Percentiles rank a stretch among this genome's conserved stretches.
phyloP scores from a whole-genome alignment of 2,329 filamentous ascomycete genomes.

The Penicillium sp. region DNA sequence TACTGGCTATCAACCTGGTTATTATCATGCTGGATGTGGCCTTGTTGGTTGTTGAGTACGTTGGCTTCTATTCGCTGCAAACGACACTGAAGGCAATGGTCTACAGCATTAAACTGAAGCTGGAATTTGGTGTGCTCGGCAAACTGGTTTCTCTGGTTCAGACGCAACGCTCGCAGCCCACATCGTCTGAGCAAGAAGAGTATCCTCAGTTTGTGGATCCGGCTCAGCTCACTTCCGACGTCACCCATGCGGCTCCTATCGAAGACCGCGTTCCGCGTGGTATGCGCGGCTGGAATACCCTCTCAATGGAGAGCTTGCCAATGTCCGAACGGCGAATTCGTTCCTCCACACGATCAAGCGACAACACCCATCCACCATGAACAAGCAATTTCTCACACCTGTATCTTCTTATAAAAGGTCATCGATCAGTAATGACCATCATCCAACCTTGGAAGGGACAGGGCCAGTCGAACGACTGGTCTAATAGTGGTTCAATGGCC shows the following conservation, averaged over 20 bases:
- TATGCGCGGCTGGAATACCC: slow-evolving; percentile 22
- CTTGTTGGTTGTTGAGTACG: slow-evolving; percentile 45
- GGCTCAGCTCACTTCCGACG: slow-evolving; percentile 37
- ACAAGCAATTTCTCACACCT: too few relatives aligned
- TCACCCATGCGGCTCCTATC: slow-evolving; percentile 35
- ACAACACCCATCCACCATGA: slow-evolving; percentile 17
- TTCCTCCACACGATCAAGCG: slow-evolving; percentile 16
- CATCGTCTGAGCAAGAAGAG: slow-evolving; percentile 34
- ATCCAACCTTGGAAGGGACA: too few relatives aligned
- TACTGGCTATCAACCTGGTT: slow-evolving; percentile 49
- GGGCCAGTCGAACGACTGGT: too few relatives aligned
- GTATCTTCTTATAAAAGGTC: too few relatives aligned
- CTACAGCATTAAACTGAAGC: slow-evolving; percentile 51
- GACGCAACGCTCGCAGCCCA: slow-evolving; percentile 29
- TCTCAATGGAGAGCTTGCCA: slow-evolving; percentile 32
- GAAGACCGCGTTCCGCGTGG: slow-evolving; percentile 12
- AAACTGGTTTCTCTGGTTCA: slow-evolving; percentile 44
- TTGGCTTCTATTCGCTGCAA: slow-evolving; percentile 44
- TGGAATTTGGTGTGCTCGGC: slow-evolving; percentile 50
- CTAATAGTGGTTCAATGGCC: too few relatives aligned
- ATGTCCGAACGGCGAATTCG: slow-evolving; percentile 25
- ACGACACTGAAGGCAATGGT: slow-evolving; percentile 47
- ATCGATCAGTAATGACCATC: too few relatives aligned
- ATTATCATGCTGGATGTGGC: slow-evolving; percentile 49
- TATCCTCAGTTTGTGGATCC: slow-evolving; percentile 44